Base-by-base conservation (phyloP, 768 basidiomycete species). In the Trametes sanguinea region DNA sequence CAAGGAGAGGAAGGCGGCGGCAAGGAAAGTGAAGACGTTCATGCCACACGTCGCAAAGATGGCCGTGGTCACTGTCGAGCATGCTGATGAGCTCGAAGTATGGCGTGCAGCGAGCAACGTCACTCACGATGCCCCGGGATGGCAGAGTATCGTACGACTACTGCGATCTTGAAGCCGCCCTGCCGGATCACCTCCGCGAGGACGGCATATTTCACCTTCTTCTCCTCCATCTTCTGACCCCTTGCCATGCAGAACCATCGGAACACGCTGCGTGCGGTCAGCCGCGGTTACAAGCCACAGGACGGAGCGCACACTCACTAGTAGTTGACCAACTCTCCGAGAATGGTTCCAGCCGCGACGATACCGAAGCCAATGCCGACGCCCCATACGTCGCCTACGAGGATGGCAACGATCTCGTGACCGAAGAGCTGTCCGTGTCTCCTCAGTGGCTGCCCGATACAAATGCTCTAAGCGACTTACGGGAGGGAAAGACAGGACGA, bases 351-450 rank as follows among this genome's bases (percentile, higher is more conserved):
- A 3, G 86, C 89, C 2, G 83, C 83, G 11, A 92, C 90, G 69
- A 97, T 95, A 0, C 76, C 94, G 67, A 96, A 95, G 2, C 94
- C 94, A 27, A 83, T 71, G 82, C 94, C 88, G 1, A 94, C 76
- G 2, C 92, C 93, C 92, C 92, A 96, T 2, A 96, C 90, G 44
- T 95, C 73, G 13, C 95, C 94, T 66, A 91, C 92, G 4, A 96
- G 77, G 33, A 95, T 81, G 27, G 92, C 90, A 40, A 96, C 79
- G 58, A 96, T 89, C 78, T 96, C 95, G 64, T 96, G 94, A 2
- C 95, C 95, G 68, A 95, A 95, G 13, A 95, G 83, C 83, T 90
- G 65, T 50, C 37, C 10, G 33, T 1, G 1, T 1, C 2, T 17
- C 27, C 11, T 30, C 29, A 33, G 27, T 2, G 14, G 42, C 42